These are phyloP conservation scores for Endoconidiophora laricicola DNA, from an alignment of 2,329 filamentous ascomycete genomes.

Conservation along the genomic window DNA sequence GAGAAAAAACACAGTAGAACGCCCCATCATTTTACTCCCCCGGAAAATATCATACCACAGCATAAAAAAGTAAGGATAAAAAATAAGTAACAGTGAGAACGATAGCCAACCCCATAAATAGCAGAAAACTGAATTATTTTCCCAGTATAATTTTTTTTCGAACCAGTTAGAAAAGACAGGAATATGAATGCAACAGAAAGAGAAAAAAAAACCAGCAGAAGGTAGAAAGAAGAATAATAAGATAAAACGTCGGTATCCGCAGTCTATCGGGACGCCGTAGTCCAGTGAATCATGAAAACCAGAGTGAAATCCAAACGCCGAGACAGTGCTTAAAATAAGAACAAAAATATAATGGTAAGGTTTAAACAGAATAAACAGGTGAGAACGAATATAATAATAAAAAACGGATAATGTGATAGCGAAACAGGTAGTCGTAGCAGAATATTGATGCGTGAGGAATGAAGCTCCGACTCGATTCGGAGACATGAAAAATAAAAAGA, in stretches of 20 bases:
- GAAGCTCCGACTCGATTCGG: background rate
- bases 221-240: background rate
- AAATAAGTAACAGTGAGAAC: background rate
- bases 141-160: too few species aligned
- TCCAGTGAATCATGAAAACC: conserved; percentile 8
- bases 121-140: too few species aligned
- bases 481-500: background rate
- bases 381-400: background rate
- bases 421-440: conserved; percentile 8
- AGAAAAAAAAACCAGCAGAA: background rate
- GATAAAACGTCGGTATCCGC: conserved; percentile 6
- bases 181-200: background rate
- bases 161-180: background rate
- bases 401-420: too few species aligned
- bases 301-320: conserved; percentile 8
- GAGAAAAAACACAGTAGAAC: conserved; percentile 4
- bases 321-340: conserved; percentile 10
- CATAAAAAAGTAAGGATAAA: conserved; percentile 9
- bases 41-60: conserved; percentile 9
- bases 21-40: conserved; percentile 11
- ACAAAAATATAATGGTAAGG: conserved; percentile 1
- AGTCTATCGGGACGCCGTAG: conserved; percentile 7
- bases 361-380: conserved; percentile 3
- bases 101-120: too few species aligned
- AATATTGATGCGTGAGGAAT: conserved; percentile 7